Base-by-base conservation (phyloP, 495 filamentous ascomycete species). In the Aspergillus taichungensis region DNA sequence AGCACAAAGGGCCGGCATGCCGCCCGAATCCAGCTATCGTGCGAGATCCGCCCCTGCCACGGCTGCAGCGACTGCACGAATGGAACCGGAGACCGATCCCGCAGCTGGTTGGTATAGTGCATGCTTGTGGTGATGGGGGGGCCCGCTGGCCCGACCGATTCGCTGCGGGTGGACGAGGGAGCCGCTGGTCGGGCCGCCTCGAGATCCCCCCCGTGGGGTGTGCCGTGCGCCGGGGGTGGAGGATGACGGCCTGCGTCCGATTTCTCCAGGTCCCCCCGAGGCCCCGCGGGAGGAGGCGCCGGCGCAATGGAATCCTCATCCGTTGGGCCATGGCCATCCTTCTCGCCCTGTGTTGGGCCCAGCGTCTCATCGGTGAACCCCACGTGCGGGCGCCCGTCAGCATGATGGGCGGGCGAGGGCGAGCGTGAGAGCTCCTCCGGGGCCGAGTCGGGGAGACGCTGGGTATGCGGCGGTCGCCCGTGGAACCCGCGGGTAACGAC, bases 1-100 rank as follows among this genome's bases (percentile, higher is more conserved):
- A 96, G 73, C 37, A 95, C 80, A 37, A 96, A 82, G 6, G 92
- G 92, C 6, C 90, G 80, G 8, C 82, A 18, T 9, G 80, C 82
- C 5, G 85, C 85, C 43, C 80, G 80, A 51, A 78, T 62, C 89
- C 90, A 98, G 9, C 71, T 83, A 55, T 92, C 88, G 6, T 83
- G 73, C 31, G 76, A 74, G 11, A 96, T 78, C 11, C 85, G 73
- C 0, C 92, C 91, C 56, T 85, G 82, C 67, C 76, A 94, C 0
- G 84, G 72, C 45, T 70, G 79, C 1, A 96, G 75, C 24, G 80
- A 78, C 50, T 88, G 78, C 1, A 66, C 31, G 53, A 84, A 96
- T 0, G 86, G 78, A 34, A 84, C 76, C 1, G 75, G 75, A 0
- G 83, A 79, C 12, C 68, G 71, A 31, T 66, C 67, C 31, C 78